These are phyloP conservation scores for Bremia lactucae DNA, from an alignment of 352 stramenopile species.

Conservation along the genomic window DNA sequence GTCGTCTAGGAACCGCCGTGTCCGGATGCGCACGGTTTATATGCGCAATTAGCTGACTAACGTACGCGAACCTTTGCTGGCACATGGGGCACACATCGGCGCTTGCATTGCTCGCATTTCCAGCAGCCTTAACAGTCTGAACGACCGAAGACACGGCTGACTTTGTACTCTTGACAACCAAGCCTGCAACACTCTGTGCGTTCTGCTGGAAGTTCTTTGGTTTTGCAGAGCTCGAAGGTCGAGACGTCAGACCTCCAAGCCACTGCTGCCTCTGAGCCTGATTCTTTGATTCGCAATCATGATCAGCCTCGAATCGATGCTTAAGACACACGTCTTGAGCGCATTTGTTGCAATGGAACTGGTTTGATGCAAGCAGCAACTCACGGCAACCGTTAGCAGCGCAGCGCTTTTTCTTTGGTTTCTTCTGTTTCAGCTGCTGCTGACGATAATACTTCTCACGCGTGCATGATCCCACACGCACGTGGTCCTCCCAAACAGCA, in stretches of 20 bases:
- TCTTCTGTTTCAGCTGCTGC: conserved; percentile 23
- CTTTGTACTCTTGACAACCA: conserved; percentile 28
- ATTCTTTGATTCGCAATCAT: conserved; percentile 38
- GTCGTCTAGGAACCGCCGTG: conserved; percentile 2
- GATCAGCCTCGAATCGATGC: conserved; percentile 70
- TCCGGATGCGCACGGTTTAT: conserved; percentile 65
- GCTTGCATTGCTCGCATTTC: conserved; percentile 20
- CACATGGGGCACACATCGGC: conserved; percentile 65
- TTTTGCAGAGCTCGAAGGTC: conserved; percentile 5
- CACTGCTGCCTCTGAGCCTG: conserved; percentile 31
- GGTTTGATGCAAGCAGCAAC: conserved; percentile 53
- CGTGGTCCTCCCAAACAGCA: conserved; percentile 57
- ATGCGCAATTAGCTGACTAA: conserved; percentile 62
- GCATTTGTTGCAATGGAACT: conserved; percentile 62
- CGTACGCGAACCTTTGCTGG: conserved; percentile 59
- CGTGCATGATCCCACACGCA: conserved; percentile 41
- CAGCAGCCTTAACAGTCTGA: conserved; percentile 32
- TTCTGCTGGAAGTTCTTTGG: conserved; percentile 19
- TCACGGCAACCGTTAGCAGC: conserved; percentile 44
- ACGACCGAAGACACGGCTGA: conserved; percentile 33
- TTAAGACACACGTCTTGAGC: conserved; percentile 59
- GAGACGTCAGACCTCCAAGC: conserved; percentile 14
- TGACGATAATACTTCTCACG: conserved; percentile 25
- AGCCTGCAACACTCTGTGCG: conserved; percentile 22
- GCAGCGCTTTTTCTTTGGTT: conserved; percentile 68